phyloP scores from a whole-genome alignment of 2,329 filamentous ascomycete species.

The Piedraia hortae region DNA sequence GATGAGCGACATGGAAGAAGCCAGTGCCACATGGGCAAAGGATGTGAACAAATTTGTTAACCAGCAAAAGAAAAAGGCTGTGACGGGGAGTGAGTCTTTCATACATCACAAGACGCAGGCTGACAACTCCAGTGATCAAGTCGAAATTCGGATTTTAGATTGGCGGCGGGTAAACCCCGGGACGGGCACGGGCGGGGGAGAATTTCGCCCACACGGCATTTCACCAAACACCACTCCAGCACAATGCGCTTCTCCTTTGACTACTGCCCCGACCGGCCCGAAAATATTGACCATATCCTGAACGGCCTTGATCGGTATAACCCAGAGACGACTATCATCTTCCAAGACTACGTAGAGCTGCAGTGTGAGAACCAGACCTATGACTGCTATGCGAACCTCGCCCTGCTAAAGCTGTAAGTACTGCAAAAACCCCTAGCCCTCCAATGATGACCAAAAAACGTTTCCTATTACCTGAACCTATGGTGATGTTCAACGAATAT shows the following conservation, averaged over 20 bases:
- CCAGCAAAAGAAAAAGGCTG: slow-evolving; percentile 63
- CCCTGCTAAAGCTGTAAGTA: slow-evolving; percentile 85
- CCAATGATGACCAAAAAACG: slow-evolving; percentile 53
- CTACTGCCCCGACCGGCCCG: slow-evolving; percentile 72
- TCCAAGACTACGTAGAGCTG: slow-evolving; percentile 81
- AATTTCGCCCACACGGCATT: too few relatives aligned
- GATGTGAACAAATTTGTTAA: slow-evolving; percentile 69
- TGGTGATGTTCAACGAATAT: slow-evolving; percentile 37
- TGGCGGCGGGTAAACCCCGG: too few relatives aligned
- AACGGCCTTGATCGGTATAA: slow-evolving; percentile 97
- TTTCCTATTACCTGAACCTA: slow-evolving; percentile 86
- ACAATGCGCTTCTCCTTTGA: slow-evolving; percentile 53
- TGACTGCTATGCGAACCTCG: slow-evolving; percentile 91
- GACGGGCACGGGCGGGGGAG: too few relatives aligned
- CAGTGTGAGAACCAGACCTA: slow-evolving; percentile 89
- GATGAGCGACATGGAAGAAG: slow-evolving; percentile 58
- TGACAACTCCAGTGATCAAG: too few relatives aligned
- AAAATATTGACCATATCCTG: slow-evolving; percentile 77
- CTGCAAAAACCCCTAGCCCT: background rate
- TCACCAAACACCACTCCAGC: too few relatives aligned
- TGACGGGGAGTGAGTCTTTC: slow-evolving; percentile 35
- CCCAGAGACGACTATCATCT: slow-evolving; percentile 74
- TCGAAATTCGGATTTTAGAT: slow-evolving; percentile 9
- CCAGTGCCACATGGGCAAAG: slow-evolving; percentile 58
- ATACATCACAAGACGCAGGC: too few relatives aligned